phyloP scores from a whole-genome alignment of 148 eudicot genomes.

The Nepenthes gracilis region DNA sequence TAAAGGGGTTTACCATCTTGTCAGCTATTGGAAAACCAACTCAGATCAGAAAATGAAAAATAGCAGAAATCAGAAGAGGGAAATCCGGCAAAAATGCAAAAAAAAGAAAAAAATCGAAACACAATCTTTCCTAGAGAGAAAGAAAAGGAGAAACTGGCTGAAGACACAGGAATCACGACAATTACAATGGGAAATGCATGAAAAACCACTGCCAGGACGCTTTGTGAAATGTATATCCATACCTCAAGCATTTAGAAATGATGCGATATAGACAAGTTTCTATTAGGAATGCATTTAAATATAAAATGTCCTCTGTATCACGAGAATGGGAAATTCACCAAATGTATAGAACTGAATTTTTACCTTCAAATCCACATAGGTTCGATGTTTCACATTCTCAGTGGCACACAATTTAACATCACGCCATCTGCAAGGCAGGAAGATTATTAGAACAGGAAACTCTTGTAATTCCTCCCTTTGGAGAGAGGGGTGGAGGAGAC shows the following conservation, averaged over 20 bases:
- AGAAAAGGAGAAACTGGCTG: too few species aligned
- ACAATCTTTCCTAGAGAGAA: too few species aligned
- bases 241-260: too few species aligned
- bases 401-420: slow-evolving; percentile 86
- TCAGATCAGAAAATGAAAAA: background rate
- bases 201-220: too few species aligned
- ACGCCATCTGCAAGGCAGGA: slow-evolving; percentile 70
- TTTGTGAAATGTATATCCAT: too few species aligned
- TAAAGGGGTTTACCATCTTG: background rate
- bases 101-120: too few species aligned
- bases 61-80: background rate
- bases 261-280: background rate
- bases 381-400: slow-evolving; percentile 85
- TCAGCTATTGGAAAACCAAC: background rate
- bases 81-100: background rate
- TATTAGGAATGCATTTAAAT: background rate
- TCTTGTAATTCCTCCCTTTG: background rate
- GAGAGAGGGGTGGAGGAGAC: background rate
- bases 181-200: too few species aligned
- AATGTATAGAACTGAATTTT: slow-evolving; percentile 5
- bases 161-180: too few species aligned
- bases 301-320: slow-evolving; percentile 3
- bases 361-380: slow-evolving; percentile 99
- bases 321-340: slow-evolving; percentile 4
- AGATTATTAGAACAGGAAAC: background rate